phyloP scores from a whole-genome alignment of 345 rosid species.

The Pistacia integerrima region DNA sequence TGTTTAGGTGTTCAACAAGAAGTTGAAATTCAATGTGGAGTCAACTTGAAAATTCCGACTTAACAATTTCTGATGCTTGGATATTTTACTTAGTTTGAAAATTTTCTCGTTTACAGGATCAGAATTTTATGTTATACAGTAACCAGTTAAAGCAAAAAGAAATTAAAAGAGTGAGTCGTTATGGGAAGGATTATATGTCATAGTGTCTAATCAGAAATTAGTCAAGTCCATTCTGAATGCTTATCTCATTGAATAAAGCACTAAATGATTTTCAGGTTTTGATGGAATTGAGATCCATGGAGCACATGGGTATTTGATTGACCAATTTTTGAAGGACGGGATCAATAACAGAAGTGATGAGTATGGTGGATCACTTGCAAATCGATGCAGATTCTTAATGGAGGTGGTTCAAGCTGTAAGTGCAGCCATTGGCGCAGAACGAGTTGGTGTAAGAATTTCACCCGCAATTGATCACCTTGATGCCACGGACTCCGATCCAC shows the following conservation, averaged over 20 bases:
- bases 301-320: conserved; percentile 87
- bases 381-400: conserved; percentile 69
- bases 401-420: conserved; percentile 58
- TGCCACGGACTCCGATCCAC: conserved; percentile 80
- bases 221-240: too few species aligned
- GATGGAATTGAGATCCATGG: conserved; percentile 82
- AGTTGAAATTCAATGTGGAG: neutral
- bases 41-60: too few species aligned
- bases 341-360: conserved; percentile 76
- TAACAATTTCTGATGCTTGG: too few species aligned
- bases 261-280: neutral
- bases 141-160: too few species aligned
- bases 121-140: neutral
- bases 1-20: neutral
- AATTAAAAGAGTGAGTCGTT: too few species aligned
- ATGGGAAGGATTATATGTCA: neutral
- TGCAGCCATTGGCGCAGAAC: conserved; percentile 54
- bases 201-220: neutral
- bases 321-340: conserved; percentile 81
- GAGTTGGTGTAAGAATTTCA: conserved; percentile 71
- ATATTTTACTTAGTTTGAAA: too few species aligned
- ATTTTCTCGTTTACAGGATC: neutral
- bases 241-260: neutral
- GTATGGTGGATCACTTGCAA: conserved; percentile 72
- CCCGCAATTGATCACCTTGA: conserved; percentile 86